Percentiles rank a stretch among this genome's conserved stretches.
Conservation (phyloP, 2,329 filamentous ascomycete genomes). For the Fusarium sp. region DNA sequence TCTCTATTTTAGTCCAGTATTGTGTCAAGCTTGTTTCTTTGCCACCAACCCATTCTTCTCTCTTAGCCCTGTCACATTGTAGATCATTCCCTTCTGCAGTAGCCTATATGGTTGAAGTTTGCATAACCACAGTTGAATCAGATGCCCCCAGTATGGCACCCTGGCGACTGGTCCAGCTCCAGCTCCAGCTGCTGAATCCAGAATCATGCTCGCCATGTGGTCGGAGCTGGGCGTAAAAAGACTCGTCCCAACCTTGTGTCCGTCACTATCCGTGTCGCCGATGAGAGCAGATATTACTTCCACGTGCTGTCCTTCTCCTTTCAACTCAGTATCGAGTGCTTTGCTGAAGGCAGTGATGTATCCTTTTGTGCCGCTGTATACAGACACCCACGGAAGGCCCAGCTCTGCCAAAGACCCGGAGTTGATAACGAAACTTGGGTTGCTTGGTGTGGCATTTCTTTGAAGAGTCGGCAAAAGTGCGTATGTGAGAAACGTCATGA, state of each 20-base stretch:
- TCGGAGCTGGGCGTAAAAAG: constrained; percentile 6
- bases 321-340: constrained; percentile 1
- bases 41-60: constrained; percentile 1
- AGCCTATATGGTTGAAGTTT: not conserved
- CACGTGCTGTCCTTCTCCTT: not conserved
- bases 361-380: constrained; percentile 7
- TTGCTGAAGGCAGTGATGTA: constrained; percentile 12
- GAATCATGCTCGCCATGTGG: constrained; percentile 2
- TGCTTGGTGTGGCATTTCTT: not conserved
- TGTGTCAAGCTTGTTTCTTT: not conserved
- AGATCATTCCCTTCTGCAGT: not conserved
- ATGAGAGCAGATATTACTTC: constrained; percentile 6
- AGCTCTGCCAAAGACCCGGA: constrained; percentile 9
- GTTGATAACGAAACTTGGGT: constrained; percentile 7
- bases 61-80: not conserved
- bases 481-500: constrained; percentile 5
- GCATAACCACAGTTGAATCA: constrained; percentile 1
- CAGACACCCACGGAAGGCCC: constrained; percentile 8
- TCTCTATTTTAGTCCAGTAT: not conserved
- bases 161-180: not conserved
- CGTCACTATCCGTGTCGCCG: constrained; percentile 6
- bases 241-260: constrained; percentile 5
- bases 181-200: not conserved
- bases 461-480: constrained; percentile 1
- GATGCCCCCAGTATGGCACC: constrained; percentile 5